A percentile compares a stretch with the other conserved stretches of the same genome.
Conservation (phyloP, 2,329 filamentous ascomycete genomes). For the Aspergillus spinulosporus region DNA sequence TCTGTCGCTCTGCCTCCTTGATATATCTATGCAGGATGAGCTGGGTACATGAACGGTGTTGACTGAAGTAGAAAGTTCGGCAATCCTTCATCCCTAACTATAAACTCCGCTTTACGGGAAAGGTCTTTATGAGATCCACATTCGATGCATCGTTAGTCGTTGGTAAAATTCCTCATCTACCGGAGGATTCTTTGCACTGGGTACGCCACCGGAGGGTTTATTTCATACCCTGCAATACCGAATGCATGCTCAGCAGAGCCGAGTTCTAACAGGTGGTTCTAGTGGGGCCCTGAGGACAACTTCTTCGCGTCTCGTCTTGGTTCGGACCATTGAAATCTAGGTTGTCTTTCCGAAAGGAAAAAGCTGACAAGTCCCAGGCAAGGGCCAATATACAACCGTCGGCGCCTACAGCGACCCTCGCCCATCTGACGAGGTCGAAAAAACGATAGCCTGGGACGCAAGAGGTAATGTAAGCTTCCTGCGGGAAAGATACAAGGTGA, state of each 20-base stretch:
- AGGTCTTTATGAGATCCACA: slow-evolving; percentile 49
- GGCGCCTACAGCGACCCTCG: slow-evolving; percentile 45
- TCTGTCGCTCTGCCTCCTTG: slow-evolving; percentile 32
- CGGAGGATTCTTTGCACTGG: slow-evolving; percentile 47
- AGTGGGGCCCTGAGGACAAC: slow-evolving; percentile 46
- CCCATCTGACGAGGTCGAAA: slow-evolving; percentile 35
- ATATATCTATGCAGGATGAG: not conserved
- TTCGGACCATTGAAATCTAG: not conserved
- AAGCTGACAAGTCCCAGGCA: slow-evolving; percentile 14
- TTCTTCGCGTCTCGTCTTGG: slow-evolving; percentile 50
- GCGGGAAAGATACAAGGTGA: slow-evolving; percentile 29
- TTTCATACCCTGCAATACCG: not conserved
- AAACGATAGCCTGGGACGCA: slow-evolving; percentile 43
- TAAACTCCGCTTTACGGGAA: slow-evolving; percentile 46
- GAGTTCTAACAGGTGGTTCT: too few species aligned
- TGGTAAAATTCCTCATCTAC: slow-evolving; percentile 38
- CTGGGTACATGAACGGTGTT: too few species aligned
- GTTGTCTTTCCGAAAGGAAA: too few species aligned
- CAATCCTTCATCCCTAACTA: slow-evolving; percentile 48
- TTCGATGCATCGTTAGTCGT: slow-evolving; percentile 45
- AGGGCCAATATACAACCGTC: slow-evolving; percentile 43
- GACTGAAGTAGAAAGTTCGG: slow-evolving; percentile 24
- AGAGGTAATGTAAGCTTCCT: slow-evolving; percentile 41
- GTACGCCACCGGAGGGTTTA: slow-evolving; percentile 12
- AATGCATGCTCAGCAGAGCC: too few species aligned